A percentile compares a stretch with the other conserved stretches of the same genome.
phyloP scores from a whole-genome alignment of 148 eudicot genomes.

The Spergularia bocconei region DNA sequence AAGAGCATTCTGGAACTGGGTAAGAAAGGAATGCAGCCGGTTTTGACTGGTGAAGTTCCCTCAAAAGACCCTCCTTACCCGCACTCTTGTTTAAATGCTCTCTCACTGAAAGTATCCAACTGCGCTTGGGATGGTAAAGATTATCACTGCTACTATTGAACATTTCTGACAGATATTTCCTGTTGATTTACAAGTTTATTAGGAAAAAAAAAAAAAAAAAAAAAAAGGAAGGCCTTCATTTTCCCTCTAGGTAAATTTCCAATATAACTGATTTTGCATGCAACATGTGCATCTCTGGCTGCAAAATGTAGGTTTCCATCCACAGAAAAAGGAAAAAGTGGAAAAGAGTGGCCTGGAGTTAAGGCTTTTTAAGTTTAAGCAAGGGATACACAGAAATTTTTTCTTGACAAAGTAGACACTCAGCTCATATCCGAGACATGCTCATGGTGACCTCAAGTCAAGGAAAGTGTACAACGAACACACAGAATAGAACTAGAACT shows the following conservation, averaged over 20 bases:
- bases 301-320: background rate
- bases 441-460: background rate
- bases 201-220: background rate
- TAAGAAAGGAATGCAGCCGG: constrained; percentile 62
- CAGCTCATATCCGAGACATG: background rate
- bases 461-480: background rate
- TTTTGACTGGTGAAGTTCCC: constrained; percentile 50
- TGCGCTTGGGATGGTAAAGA: constrained; percentile 67
- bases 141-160: constrained; percentile 54
- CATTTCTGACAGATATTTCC: constrained; percentile 70
- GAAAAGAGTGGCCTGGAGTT: background rate
- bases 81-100: constrained; percentile 78
- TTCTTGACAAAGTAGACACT: background rate
- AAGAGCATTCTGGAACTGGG: constrained; percentile 89
- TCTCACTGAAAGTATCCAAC: constrained; percentile 67
- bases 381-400: background rate
- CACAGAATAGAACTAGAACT: background rate
- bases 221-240: background rate
- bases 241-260: background rate
- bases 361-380: background rate
- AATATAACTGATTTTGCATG: background rate
- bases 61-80: constrained; percentile 60
- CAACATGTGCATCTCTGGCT: background rate
- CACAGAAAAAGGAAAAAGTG: background rate
- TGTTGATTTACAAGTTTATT: constrained; percentile 9